Evolutionary conservation across 2,329 filamentous ascomycete genomes (phyloP), one percentile per base, ranked within the genome.

Genomic region (Xylaria sp.): DNA sequence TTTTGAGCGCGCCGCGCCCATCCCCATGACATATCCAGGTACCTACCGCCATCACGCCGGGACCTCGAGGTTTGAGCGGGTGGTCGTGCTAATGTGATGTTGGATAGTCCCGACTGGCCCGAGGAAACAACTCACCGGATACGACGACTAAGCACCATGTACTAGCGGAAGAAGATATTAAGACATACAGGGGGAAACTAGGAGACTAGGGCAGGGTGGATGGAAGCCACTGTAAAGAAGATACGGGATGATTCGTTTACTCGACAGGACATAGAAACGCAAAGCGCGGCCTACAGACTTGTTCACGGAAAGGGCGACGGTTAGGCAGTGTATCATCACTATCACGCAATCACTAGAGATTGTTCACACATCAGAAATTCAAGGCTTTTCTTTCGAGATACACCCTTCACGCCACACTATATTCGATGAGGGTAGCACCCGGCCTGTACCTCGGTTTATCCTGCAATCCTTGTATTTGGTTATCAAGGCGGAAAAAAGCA

Each of bases 11-110:
- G 85, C 90, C 66, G 80, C 86, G 66, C 85, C 83, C 59, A 88
- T 98, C 67, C 95, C 95, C 31, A 80, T 93, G 77, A 96, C 93
- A 75, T 99, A 98, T 83, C 95, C 95, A 63, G 86, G 94, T 98
- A 86, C 76, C n/a, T 92, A 25, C 27, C n/a, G 11, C n/a, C n/a
- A 13, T 27, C 4, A 4, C 17, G 9, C 7, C n/a, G 5, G 5
- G 17, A 38, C 11, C 15, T 9, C 2, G 19, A 13, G 11, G 21
- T 19, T 15, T 13, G 10, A 37, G 10, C 33, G 4, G 11, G 5
- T 3, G 33, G 33, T 4, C 5, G 33, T 47, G 25, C 43, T 47
- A 47, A 74, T 64, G 27, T 48, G 25, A 17, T 51, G 2, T 49
- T 58, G 27, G 51, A 57, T 66, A 88, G 86, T 88, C 55, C 86